Base-by-base conservation (phyloP, 495 filamentous ascomycete species). In the Amphirosellinia nigrospora region DNA sequence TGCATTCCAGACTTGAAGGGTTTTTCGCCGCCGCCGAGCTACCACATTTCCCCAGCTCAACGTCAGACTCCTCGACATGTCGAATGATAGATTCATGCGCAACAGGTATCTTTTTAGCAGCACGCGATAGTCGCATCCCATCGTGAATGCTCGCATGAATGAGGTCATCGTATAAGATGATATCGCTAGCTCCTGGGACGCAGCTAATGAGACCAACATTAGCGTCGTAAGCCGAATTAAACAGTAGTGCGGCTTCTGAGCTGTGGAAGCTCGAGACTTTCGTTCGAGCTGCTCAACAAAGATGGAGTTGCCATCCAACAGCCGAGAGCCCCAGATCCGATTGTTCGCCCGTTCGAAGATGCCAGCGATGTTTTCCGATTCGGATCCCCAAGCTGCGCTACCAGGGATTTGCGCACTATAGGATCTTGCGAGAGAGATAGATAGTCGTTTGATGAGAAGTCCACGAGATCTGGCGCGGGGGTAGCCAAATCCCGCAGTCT, bases 131-230 rank as follows among this genome's bases (percentile, higher is more conserved):
- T n/a, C 87, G 79, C 90, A 95, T 93, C 0, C 93, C 93, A 50
- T 94, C 92, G 65, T 91, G 91, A 0, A 90, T 86, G 74, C 90
- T 93, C 1, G 93, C 93, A 74, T 95, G 93, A 23, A 94, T 88
- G 39, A 89, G 78, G 76, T 90, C 90, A 76, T 96, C 93, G 73
- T 91, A 90, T 4, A 94, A 70, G 10, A 96, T 83, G 6, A 87
- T 76, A 80, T 96, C 93, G 5, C 88, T 90, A 0, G 82, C 82
- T 61, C 91, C 91, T 4, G 92, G 91, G 15, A 94, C 79, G 66
- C 84, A 89, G 4, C 86, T 80, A 28, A 92, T 88, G 2, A 94
- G 82, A 2, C 89, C 92, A 0, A 87, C 82, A 75, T 94, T 94
- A 16, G 92, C 93, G 73, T 94, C 92, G 76, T 86, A 93, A 7